Evolutionary conservation across 2,329 filamentous ascomycete genomes (phyloP).

Genomic region (Zarea fungicola): DNA sequence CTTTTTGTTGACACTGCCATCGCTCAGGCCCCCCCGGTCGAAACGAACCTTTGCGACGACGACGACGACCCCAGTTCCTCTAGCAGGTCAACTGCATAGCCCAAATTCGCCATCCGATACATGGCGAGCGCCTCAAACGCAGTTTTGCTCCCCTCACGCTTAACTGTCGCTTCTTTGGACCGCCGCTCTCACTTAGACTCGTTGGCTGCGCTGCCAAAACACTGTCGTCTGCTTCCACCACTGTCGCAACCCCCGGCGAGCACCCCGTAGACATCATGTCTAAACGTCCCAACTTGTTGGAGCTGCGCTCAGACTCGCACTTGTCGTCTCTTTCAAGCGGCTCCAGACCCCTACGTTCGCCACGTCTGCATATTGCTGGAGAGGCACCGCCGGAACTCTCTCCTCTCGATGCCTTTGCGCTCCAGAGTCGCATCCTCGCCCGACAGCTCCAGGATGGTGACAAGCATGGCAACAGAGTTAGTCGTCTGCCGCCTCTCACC

Average conservation of each 20-base stretch:
- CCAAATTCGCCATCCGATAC: background rate
- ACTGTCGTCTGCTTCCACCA: too few species aligned
- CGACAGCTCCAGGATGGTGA: slow-evolving; percentile 78
- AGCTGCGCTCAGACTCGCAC: slow-evolving; percentile 43
- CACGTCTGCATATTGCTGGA: slow-evolving; percentile 69
- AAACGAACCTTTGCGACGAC: too few species aligned
- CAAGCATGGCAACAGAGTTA: slow-evolving; percentile 71
- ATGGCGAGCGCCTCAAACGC: background rate
- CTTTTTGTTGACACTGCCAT: background rate
- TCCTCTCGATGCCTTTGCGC: slow-evolving; percentile 89
- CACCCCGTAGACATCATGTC: slow-evolving; percentile 37
- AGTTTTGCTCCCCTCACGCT: background rate
- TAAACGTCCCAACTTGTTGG: slow-evolving; percentile 52
- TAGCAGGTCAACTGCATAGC: background rate
- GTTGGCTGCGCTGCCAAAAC: too few species aligned
- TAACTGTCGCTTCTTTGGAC: background rate
- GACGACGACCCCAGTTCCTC: background rate
- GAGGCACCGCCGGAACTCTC: slow-evolving; percentile 86
- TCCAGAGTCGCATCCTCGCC: slow-evolving; percentile 83
- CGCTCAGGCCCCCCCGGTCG: background rate
- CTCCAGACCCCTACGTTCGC: slow-evolving; percentile 54
- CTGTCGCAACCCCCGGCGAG: too few species aligned
- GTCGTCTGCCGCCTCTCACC: slow-evolving; percentile 76
- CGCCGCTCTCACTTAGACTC: too few species aligned
- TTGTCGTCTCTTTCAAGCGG: slow-evolving; percentile 5